A percentile compares a stretch with the other conserved stretches of the same genome.
phyloP scores from a whole-genome alignment of 371 early-diverging fungal genomes.

The Rhizopus delemar region DNA sequence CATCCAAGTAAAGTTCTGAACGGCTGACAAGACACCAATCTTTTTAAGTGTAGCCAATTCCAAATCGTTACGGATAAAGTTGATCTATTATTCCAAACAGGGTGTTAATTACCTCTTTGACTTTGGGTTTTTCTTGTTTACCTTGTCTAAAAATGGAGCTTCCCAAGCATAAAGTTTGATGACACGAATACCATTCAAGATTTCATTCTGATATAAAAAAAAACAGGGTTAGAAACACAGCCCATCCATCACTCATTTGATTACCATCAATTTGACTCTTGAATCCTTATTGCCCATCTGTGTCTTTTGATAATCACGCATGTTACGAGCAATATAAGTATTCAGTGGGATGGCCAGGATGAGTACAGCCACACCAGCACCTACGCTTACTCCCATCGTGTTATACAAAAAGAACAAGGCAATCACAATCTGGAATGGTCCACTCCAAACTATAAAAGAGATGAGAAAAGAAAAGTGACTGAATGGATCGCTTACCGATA shows the following conservation, averaged over 20 bases:
- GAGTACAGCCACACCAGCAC: constrained; percentile 89
- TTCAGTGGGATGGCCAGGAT: constrained; percentile 76
- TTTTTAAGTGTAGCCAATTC: constrained; percentile 78
- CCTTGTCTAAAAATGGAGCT: constrained; percentile 58
- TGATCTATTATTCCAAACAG: constrained; percentile 51
- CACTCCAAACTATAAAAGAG: constrained; percentile 70
- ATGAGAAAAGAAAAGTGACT: background rate
- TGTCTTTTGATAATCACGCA: constrained; percentile 75
- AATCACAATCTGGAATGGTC: constrained; percentile 87
- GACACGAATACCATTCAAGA: constrained; percentile 90
- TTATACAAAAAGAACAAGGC: constrained; percentile 79
- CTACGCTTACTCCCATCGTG: constrained; percentile 82
- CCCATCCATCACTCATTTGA: constrained; percentile 7
- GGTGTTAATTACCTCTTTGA: background rate
- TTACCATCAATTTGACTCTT: constrained; percentile 81
- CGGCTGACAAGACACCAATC: constrained; percentile 66
- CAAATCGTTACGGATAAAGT: constrained; percentile 72
- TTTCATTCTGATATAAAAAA: constrained; percentile 64
- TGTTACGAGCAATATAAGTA: constrained; percentile 58
- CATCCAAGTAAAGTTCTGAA: constrained; percentile 69
- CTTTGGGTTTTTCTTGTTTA: background rate
- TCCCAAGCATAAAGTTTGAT: constrained; percentile 90
- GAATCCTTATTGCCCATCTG: constrained; percentile 92
- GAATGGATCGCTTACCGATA: constrained; percentile 40
- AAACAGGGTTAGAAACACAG: background rate